phyloP scores from a whole-genome alignment of 208 protist species.

The Entamoeba nuttalli region DNA sequence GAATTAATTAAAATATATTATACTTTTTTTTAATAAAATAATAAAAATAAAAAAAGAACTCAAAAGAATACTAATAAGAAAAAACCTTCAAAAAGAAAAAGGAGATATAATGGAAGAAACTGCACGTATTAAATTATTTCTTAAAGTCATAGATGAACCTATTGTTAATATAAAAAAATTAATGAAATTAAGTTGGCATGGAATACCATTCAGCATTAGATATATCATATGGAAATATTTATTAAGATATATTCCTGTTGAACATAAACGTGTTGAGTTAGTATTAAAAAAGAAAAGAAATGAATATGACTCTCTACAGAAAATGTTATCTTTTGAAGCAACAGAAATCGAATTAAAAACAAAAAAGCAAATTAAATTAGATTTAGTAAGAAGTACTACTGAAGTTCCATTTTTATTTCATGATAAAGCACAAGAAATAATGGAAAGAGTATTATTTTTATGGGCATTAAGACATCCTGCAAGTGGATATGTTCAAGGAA shows the following conservation, averaged over 20 bases:
- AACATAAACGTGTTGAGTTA: neutral
- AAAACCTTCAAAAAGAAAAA: too few relatives aligned
- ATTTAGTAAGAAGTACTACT: neutral
- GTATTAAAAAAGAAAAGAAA: neutral
- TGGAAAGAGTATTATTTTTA: conserved; percentile 18
- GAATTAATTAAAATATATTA: too few relatives aligned
- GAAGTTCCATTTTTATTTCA: neutral
- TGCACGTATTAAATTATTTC: neutral
- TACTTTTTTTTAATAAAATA: too few relatives aligned
- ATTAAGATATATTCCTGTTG: neutral
- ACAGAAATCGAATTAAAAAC: neutral
- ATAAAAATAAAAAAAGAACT: too few relatives aligned
- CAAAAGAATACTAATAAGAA: too few relatives aligned
- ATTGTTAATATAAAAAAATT: neutral
- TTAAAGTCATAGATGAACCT: neutral
- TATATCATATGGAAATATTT: neutral
- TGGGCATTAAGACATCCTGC: conserved; percentile 22
- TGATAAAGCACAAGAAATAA: neutral
- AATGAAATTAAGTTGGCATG: neutral
- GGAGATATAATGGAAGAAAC: neutral
- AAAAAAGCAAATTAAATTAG: neutral
- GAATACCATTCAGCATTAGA: neutral
- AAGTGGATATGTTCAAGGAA: conserved; percentile 23
- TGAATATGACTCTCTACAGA: neutral
- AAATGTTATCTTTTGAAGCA: neutral